Conservation (phyloP, 1,284 basidiomycete genomes). For the Sparassis latifolia region DNA sequence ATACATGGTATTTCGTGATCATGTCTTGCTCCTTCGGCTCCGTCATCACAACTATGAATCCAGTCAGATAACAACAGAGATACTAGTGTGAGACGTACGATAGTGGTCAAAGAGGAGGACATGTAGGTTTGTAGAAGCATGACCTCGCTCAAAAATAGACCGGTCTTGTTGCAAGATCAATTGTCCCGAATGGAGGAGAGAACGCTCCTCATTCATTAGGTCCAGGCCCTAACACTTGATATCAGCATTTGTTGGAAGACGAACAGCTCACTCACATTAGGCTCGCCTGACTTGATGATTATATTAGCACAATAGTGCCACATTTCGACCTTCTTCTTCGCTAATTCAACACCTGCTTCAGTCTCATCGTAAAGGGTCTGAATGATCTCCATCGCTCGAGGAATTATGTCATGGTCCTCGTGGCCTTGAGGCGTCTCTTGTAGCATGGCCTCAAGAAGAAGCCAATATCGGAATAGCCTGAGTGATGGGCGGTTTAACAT, state of each 20-base stretch:
- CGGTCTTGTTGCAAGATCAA: slow-evolving; percentile 81
- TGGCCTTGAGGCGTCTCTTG: slow-evolving; percentile 69
- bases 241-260: no score
- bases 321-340: slow-evolving; percentile 82
- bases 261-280: slow-evolving; percentile 49
- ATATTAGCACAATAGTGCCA: slow-evolving; percentile 80
- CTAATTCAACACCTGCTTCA: slow-evolving; percentile 75
- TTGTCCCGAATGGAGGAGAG: slow-evolving; percentile 78
- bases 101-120: slow-evolving; percentile 93
- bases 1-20: slow-evolving; percentile 71
- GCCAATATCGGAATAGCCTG: slow-evolving; percentile 82
- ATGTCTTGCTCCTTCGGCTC: slow-evolving; percentile 74
- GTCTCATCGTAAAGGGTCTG: slow-evolving; percentile 79
- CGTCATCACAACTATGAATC: slow-evolving; percentile 72
- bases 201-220: slow-evolving; percentile 74
- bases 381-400: slow-evolving; percentile 81
- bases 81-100: slow-evolving; percentile 39
- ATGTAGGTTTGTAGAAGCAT: slow-evolving; percentile 80
- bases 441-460: slow-evolving; percentile 77
- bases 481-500: slow-evolving; percentile 89
- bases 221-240: slow-evolving; percentile 68
- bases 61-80: not conserved
- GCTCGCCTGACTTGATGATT: slow-evolving; percentile 73
- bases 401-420: slow-evolving; percentile 74
- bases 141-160: slow-evolving; percentile 61